These are phyloP conservation scores for Pyricularia pennisetigena DNA, from an alignment of 2,329 filamentous ascomycete species.

Conservation along the genomic window DNA sequence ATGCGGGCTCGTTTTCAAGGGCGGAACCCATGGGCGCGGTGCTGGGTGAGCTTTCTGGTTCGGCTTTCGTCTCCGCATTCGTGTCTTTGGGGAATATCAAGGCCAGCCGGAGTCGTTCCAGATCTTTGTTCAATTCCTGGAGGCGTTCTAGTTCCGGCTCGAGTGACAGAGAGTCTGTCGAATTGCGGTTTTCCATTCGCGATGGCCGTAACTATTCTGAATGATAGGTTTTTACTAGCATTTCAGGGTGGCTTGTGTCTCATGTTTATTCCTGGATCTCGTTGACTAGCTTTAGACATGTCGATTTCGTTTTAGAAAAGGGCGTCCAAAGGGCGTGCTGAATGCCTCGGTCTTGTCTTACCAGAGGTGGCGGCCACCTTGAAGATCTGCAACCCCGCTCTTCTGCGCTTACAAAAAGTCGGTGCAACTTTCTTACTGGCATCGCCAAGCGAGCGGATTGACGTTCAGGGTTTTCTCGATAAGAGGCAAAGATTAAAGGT, in stretches of 20 bases:
- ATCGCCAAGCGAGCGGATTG: background rate
- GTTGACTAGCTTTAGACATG: background rate
- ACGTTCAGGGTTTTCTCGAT: background rate
- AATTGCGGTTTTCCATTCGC: background rate
- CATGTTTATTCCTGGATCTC: background rate
- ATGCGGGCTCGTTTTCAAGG: conserved; percentile 6
- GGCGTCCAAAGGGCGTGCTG: background rate
- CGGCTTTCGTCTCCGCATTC: background rate
- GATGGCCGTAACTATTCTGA: background rate
- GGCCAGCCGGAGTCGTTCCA: background rate
- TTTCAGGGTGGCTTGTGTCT: background rate
- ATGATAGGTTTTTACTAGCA: background rate
- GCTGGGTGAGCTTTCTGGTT: background rate
- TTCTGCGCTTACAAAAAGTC: background rate
- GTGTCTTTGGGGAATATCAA: background rate
- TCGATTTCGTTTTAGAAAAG: background rate
- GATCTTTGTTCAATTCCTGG: background rate
- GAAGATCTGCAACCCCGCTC: background rate
- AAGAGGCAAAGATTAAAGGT: background rate
- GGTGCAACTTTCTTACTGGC: background rate
- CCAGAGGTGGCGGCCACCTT: background rate
- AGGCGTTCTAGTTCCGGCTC: background rate
- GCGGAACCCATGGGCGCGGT: background rate
- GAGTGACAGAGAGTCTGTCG: background rate
- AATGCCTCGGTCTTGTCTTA: background rate